Evolutionary conservation across 352 stramenopile species (phyloP).

Genomic region (Globisporangium takayamanum): DNA sequence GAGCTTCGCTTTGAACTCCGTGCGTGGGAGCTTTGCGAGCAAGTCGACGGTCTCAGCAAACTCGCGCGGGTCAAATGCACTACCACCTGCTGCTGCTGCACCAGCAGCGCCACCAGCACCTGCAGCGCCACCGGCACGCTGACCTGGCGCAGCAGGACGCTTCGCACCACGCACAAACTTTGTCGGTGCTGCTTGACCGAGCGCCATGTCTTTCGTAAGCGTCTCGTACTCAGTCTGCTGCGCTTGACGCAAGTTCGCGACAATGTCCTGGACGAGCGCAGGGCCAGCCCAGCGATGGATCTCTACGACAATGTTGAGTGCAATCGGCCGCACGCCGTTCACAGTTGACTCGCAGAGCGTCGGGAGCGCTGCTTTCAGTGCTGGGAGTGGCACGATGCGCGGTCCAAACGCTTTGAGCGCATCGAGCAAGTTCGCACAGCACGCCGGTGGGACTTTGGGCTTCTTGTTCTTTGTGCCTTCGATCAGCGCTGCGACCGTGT

Average conservation of each 20-base stretch:
- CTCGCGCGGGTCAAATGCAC: slow-evolving; percentile 65
- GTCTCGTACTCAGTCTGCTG: slow-evolving; percentile 82
- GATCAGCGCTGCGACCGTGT: slow-evolving; percentile 63
- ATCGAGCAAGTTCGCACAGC: slow-evolving; percentile 56
- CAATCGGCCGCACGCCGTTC: slow-evolving; percentile 72
- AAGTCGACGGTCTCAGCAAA: slow-evolving; percentile 85
- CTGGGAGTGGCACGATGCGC: slow-evolving; percentile 54
- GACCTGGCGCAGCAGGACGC: slow-evolving; percentile 12
- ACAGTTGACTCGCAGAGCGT: slow-evolving; percentile 76
- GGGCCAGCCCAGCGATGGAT: slow-evolving; percentile 80
- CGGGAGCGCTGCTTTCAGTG: slow-evolving; percentile 61
- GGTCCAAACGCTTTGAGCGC: slow-evolving; percentile 78
- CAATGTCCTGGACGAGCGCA: slow-evolving; percentile 68
- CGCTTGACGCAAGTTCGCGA: slow-evolving; percentile 68
- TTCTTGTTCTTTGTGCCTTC: slow-evolving; percentile 87
- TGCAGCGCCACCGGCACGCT: neutral
- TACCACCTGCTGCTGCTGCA: slow-evolving; percentile 5
- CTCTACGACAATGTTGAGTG: slow-evolving; percentile 74
- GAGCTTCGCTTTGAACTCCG: slow-evolving; percentile 76
- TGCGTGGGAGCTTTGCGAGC: slow-evolving; percentile 67
- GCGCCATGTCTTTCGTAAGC: slow-evolving; percentile 64
- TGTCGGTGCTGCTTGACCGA: slow-evolving; percentile 56
- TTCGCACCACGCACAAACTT: slow-evolving; percentile 70
- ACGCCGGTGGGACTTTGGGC: slow-evolving; percentile 77
- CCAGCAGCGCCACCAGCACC: slow-evolving; percentile 2